Evolutionary conservation across 352 stramenopile species (phyloP), one percentile per base, ranked within the genome.

Genomic region (Phytophthora rubi): DNA sequence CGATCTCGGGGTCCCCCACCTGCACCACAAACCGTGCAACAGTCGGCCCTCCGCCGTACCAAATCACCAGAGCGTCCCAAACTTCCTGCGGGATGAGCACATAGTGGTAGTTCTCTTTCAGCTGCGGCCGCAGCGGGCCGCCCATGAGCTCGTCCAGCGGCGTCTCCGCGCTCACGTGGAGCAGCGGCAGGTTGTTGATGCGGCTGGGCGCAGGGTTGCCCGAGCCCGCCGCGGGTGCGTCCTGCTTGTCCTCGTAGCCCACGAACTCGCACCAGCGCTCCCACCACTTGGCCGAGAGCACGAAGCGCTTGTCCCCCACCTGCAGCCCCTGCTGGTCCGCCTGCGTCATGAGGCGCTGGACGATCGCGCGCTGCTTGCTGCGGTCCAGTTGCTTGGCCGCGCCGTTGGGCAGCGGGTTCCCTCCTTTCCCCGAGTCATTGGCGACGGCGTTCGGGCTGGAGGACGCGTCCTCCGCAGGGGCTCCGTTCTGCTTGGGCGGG

Each of bases 241-340:
- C 49, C 8, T 83, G 48, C 45, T 75, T 67, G 15, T 76, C 75
- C n/a, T 89, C 73, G 37, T 83, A 93, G 45, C 70, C 73, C 10
- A 93, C 86, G 48, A 85, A 93, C 47, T 89, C 76, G 44, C 80
- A 82, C 88, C 88, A 95, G 53, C 83, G 80, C 65, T 95, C 74
- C 88, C 88, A 95, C 88, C 88, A 95, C 71, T 93, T 93, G 72
- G 81, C 83, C 32, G 82, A 80, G 39, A 95, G 65, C 58, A 95
- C 80, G 62, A 86, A 95, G 58, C 85, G 88, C 65, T 89, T 92
- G 59, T 95, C 88, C 21, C 82, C 88, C 16, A 92, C 72, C 68
- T 92, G 86, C 53, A 95, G 77, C 3, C 85, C 82, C 73, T 85
- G 82, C 65, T 86, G 68, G 39, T 91, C 82, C 23, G 85, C 85